Evolutionary conservation across 495 filamentous ascomycete species (phyloP).

Genomic region (Xylaria bambusicola): DNA sequence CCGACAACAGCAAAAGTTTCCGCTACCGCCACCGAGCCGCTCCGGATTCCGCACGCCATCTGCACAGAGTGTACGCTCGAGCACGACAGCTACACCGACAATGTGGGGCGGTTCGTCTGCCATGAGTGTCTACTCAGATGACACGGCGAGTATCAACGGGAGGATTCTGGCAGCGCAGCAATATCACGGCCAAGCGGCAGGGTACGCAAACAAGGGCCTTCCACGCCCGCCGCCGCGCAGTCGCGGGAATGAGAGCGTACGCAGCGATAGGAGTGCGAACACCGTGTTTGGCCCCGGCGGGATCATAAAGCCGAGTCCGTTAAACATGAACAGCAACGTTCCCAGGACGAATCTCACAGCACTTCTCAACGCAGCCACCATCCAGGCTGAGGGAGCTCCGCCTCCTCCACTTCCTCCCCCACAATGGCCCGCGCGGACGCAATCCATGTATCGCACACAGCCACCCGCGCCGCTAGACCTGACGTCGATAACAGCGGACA

Average conservation of each 20-base stretch:
- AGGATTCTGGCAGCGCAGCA: conserved; percentile 19
- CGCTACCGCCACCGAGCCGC: conserved; percentile 32
- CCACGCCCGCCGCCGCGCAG: background rate
- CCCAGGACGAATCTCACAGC: background rate
- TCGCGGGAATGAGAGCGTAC: conserved; percentile 7
- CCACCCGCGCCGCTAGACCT: conserved; percentile 25
- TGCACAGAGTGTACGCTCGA: conserved; percentile 31
- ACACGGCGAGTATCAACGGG: conserved; percentile 23
- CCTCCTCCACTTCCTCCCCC: background rate
- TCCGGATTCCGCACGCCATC: conserved; percentile 32
- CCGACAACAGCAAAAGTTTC: conserved; percentile 28
- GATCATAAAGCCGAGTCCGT: background rate
- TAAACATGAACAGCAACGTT: background rate
- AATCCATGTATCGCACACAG: conserved; percentile 19
- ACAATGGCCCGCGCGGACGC: conserved; percentile 16
- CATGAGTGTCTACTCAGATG: conserved; percentile 31
- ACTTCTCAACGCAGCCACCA: background rate
- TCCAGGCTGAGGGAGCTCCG: background rate
- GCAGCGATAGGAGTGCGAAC: background rate
- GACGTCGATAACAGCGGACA: conserved; percentile 10
- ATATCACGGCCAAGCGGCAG: background rate
- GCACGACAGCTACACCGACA: conserved; percentile 24
- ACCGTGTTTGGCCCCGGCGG: background rate
- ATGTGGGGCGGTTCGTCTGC: conserved; percentile 34
- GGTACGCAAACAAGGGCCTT: conserved; percentile 5